Evolutionary conservation across 352 stramenopile species (phyloP).

Genomic region (Phytophthora pseudosyringae): DNA sequence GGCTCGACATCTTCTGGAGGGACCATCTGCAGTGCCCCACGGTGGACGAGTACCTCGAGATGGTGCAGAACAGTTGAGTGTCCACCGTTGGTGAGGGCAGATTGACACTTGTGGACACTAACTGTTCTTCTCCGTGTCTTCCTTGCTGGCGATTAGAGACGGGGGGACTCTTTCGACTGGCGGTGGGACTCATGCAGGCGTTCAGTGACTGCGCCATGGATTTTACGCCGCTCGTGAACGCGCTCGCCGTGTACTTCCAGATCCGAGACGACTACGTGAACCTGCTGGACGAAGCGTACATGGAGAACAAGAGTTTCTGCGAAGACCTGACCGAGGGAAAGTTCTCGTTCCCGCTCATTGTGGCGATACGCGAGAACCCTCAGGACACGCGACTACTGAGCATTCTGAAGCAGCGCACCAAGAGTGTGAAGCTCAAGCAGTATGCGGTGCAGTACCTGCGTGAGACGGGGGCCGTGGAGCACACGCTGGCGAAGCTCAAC

Average conservation of each 20-base stretch:
- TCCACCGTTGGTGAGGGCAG: background rate
- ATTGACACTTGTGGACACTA: background rate
- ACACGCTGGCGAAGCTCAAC: conserved; percentile 69
- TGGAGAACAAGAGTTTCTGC: conserved; percentile 98
- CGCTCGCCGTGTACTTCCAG: conserved; percentile 97
- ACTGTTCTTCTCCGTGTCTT: background rate
- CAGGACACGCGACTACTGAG: conserved; percentile 92
- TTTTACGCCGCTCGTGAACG: conserved; percentile 93
- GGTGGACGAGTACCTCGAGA: conserved; percentile 92
- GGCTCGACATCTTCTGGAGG: conserved; percentile 96
- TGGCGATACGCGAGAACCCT: conserved; percentile 70
- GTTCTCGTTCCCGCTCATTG: conserved; percentile 93
- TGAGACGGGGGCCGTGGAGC: conserved; percentile 63
- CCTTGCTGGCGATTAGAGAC: conserved; percentile 70
- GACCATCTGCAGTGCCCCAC: conserved; percentile 91
- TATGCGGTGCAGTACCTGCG: conserved; percentile 92
- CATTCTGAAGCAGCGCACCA: conserved; percentile 97
- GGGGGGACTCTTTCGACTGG: conserved; percentile 96
- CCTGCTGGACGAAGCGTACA: conserved; percentile 95
- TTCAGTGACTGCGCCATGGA: conserved; percentile 79
- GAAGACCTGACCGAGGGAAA: conserved; percentile 98
- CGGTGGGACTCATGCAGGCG: conserved; percentile 94
- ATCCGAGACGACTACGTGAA: conserved; percentile 99
- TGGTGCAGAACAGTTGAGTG: conserved; percentile 94
- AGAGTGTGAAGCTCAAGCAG: conserved; percentile 95